Conservation (phyloP, 495 filamentous ascomycete species). For the Daldinia grandis region DNA sequence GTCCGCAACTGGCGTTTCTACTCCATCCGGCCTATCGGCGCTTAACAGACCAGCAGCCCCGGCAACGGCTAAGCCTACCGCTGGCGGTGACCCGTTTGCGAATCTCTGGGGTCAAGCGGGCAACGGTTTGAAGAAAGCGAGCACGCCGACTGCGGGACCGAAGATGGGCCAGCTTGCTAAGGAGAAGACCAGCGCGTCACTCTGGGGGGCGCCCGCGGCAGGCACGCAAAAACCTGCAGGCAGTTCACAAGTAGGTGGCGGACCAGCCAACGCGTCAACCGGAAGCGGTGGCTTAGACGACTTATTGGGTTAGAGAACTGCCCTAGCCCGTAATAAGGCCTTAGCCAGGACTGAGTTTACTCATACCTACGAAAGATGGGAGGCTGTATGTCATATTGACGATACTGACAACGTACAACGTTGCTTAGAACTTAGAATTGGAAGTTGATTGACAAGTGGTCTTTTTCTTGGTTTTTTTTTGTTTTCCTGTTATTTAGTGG, state of each 20-base stretch:
- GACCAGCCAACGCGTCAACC: slow-evolving; percentile 32
- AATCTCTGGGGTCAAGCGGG: slow-evolving; percentile 83
- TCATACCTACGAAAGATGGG: slow-evolving; percentile 7
- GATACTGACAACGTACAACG: slow-evolving; percentile 12
- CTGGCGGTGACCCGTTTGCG: slow-evolving; percentile 83
- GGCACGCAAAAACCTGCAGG: slow-evolving; percentile 46
- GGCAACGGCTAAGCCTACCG: slow-evolving; percentile 61
- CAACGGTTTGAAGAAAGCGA: slow-evolving; percentile 79
- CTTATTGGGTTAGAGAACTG: slow-evolving; percentile 51
- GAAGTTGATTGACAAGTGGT: slow-evolving; percentile 3
- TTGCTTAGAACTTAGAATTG: not conserved
- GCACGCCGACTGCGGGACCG: slow-evolving; percentile 65
- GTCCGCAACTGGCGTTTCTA: slow-evolving; percentile 40
- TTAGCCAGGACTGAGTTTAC: not conserved
- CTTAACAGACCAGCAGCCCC: slow-evolving; percentile 50
- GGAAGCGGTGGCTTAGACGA: slow-evolving; percentile 54
- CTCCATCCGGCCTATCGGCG: slow-evolving; percentile 45
- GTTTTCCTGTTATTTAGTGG: slow-evolving; percentile 2
- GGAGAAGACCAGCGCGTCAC: slow-evolving; percentile 91
- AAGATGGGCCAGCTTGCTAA: slow-evolving; percentile 93
- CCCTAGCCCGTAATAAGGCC: not conserved
- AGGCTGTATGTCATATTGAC: slow-evolving; percentile 22
- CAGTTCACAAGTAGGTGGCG: slow-evolving; percentile 23
- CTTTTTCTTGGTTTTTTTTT: not conserved
- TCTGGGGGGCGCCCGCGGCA: slow-evolving; percentile 80